Base-by-base conservation (phyloP, 2,329 filamentous ascomycete species). In the Trichocomaceae sp. region DNA sequence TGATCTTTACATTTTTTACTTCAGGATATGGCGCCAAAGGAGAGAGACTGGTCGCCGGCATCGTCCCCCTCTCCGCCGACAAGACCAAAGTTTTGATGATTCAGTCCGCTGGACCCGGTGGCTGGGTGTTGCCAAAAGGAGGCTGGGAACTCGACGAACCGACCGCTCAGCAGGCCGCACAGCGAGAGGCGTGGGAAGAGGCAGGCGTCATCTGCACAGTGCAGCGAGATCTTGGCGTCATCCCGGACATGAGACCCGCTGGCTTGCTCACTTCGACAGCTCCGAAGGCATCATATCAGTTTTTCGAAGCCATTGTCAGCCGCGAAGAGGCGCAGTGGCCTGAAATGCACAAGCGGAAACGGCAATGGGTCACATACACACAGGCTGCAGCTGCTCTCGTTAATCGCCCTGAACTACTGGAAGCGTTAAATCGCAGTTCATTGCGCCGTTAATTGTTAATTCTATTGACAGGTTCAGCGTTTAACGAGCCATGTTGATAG, bases 61-160 rank as follows among this genome's bases (percentile, higher is more conserved):
- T 97, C 56, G 93, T 99, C 47, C 90, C 93, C 61, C 79, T 97
- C 61, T 93, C 89, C 54, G 74, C 81, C 65, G 91, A 96, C 76
- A 92, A 89, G 72, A 85, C 84, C 64, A 86, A 88, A 71, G 92
- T 99, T 58, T 81, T 99, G 63, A 80, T 99, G 63, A 96, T 97
- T 65, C 90, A 96, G 76, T 96, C 90, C 53, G 92, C 88, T 51
- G 83, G 89, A 61, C 86, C 90, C 65, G 89, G 89, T 71, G 89
- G 88, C 65, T 99, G 93, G 93, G 93, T 99, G 44, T 80, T 99
- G 57, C 93, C 93, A 58, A 99, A 99, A 72, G 93, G 93, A 68
- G 93, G 93, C 58, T 99, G 93, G 91, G 93, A 99, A 73, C 86
- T 84, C 33, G 93, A 99, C 72, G 93, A 99, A 75, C 83, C 85